Evolutionary conservation across 345 rosid genomes (phyloP).

Genomic region (Bruguiera gymnorhiza): DNA sequence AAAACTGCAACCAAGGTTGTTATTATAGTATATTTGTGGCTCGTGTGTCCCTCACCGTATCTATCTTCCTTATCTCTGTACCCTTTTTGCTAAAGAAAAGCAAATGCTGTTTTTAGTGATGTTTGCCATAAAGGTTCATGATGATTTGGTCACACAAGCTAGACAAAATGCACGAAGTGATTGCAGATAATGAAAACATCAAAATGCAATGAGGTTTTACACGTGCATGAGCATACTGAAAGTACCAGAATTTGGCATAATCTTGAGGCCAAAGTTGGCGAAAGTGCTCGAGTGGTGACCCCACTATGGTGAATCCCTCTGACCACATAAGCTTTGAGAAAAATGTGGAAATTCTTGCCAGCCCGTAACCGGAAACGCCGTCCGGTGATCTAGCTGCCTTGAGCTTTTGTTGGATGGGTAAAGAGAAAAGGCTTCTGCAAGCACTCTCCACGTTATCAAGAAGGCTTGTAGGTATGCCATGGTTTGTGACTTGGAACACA

Average conservation of each 20-base stretch:
- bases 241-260: constrained; percentile 61
- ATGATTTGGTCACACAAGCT: neutral
- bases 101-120: constrained; percentile 12
- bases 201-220: neutral
- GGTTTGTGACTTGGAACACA: constrained; percentile 66
- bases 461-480: constrained; percentile 53
- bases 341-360: constrained; percentile 68
- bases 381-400: constrained; percentile 65
- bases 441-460: constrained; percentile 46
- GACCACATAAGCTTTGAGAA: constrained; percentile 95
- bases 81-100: constrained; percentile 18
- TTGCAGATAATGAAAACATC: neutral
- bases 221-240: constrained; percentile 18
- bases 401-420: constrained; percentile 60
- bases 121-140: constrained; percentile 6
- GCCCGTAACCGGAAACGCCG: constrained; percentile 77
- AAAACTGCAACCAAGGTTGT: too few relatives aligned
- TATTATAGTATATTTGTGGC: too few relatives aligned
- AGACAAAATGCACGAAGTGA: neutral
- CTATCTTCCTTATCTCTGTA: too few relatives aligned
- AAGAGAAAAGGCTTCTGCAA: constrained; percentile 48
- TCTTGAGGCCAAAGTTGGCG: constrained; percentile 80
- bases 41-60: too few relatives aligned
- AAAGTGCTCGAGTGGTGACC: constrained; percentile 71
- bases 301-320: constrained; percentile 85